Evolutionary conservation across 495 filamentous ascomycete species (phyloP).

Genomic region (Daldinia grandis): DNA sequence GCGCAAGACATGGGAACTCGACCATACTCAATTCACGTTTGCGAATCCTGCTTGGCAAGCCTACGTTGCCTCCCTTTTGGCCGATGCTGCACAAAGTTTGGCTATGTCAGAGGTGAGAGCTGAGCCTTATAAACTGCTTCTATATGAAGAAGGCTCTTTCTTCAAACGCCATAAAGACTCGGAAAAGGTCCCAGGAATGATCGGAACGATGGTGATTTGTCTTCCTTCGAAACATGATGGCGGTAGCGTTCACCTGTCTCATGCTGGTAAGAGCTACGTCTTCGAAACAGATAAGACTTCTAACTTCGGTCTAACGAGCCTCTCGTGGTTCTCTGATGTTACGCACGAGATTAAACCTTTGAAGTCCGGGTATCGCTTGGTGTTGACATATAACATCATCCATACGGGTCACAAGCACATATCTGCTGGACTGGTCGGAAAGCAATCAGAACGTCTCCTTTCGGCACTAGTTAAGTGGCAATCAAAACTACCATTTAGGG

Average conservation of each 20-base stretch:
- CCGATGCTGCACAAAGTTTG: conserved; percentile 56
- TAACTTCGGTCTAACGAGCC: conserved; percentile 46
- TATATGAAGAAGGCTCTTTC: conserved; percentile 63
- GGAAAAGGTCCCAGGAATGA: conserved; percentile 60
- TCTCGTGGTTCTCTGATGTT: conserved; percentile 63
- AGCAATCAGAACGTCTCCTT: conserved; percentile 7
- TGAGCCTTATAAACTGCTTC: conserved; percentile 45
- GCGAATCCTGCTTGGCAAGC: conserved; percentile 58
- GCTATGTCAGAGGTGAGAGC: conserved; percentile 59
- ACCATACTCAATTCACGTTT: conserved; percentile 51
- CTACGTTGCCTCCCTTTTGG: conserved; percentile 57
- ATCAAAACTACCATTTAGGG: neutral
- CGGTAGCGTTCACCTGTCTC: conserved; percentile 53
- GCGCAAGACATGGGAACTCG: conserved; percentile 61
- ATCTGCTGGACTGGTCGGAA: conserved; percentile 37
- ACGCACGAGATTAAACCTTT: conserved; percentile 60
- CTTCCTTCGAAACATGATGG: conserved; percentile 6
- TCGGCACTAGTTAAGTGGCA: conserved; percentile 13
- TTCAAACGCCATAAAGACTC: conserved; percentile 63
- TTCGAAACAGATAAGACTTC: conserved; percentile 52
- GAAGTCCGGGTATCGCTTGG: conserved; percentile 56
- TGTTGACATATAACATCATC: conserved; percentile 63
- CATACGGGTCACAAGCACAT: conserved; percentile 33
- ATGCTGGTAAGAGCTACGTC: conserved; percentile 46
- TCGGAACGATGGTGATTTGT: conserved; percentile 60